Base-by-base conservation (phyloP, 495 filamentous ascomycete genomes). In the Daldinia concentrica region DNA sequence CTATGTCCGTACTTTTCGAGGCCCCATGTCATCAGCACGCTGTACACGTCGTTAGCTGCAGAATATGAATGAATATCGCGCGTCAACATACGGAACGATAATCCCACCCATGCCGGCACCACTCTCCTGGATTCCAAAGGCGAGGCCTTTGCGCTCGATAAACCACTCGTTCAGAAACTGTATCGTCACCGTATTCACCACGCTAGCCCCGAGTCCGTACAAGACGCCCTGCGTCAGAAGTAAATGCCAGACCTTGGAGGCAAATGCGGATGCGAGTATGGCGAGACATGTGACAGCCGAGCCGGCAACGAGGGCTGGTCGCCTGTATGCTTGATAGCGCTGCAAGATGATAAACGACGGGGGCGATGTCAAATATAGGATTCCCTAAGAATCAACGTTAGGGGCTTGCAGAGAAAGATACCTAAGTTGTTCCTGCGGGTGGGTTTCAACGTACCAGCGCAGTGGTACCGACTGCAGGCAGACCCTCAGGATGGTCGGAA, bases 81-180 rank as follows among this genome's bases (percentile, higher is more conserved):
- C 12, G 19, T 8, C 11, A 32, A 66, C 68, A 8, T 66, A 70
- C 0, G 87, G 88, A 8, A 89, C 66, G 19, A 78, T 66, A 29
- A 83, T 69, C 12, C 82, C 81, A 17, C 73, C 80, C 54, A 80
- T 68, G 1, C 72, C 79, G 22, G 76, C 78, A 26, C 76, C 88
- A 36, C 84, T 86, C 78, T 82, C 87, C 75, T 87, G 83, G 22
- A 87, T 79, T 14, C 87, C 87, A 64, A 83, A 88, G 15, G 87
- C 87, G 9, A 89, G 75, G 4, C 86, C 87, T 50, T 84, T 83
- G 32, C 81, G 76, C 36, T 75, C 66, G 26, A 86, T 76, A 73
- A 89, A 89, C 86, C 86, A 89, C 65, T 89, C 84, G 57, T 88
- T 85, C 2, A 89, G 58, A 66, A 83, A 85, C 43, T 83, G 75